A percentile compares a stretch with the other conserved stretches of the same genome.
Conservation (phyloP, 768 basidiomycete species). For the Daedaleopsis nitida region DNA sequence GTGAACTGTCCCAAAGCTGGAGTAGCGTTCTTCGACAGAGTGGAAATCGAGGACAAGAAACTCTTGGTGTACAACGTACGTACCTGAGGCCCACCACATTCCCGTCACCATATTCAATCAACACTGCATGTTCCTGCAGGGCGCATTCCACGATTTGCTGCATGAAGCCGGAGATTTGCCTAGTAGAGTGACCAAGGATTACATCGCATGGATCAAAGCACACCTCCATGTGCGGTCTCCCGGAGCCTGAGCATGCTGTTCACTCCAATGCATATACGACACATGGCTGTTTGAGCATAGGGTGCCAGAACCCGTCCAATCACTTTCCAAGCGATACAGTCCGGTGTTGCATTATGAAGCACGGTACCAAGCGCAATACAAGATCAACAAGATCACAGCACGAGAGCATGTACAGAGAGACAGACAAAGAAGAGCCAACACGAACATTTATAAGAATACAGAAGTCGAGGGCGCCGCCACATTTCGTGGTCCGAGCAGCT, state of each 20-base stretch:
- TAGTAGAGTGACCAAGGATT: slow-evolving; percentile 53
- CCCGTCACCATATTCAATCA: too few relatives aligned
- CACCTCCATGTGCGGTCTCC: slow-evolving; percentile 1
- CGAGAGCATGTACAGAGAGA: neutral
- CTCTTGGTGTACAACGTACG: slow-evolving; percentile 42
- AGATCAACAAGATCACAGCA: neutral
- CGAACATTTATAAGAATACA: neutral
- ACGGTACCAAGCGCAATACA: neutral
- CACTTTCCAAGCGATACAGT: too few relatives aligned
- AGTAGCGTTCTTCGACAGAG: slow-evolving; percentile 50
- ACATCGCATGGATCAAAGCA: slow-evolving; percentile 48
- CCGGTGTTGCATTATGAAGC: too few relatives aligned
- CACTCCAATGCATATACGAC: too few relatives aligned
- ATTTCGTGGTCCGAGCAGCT: neutral
- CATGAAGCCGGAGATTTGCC: slow-evolving; percentile 67
- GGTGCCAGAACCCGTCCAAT: too few relatives aligned
- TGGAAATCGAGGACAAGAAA: slow-evolving; percentile 54
- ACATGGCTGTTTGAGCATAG: too few relatives aligned
- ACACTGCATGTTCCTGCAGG: too few relatives aligned
- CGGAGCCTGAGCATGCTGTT: neutral
- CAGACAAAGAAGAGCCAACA: neutral
- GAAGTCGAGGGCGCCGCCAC: neutral
- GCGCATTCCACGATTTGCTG: slow-evolving; percentile 68
- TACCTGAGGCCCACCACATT: neutral
- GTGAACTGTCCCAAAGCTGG: slow-evolving; percentile 56